Base-by-base conservation (phyloP, 2,329 filamentous ascomycete species). In the Fusarium sp. region DNA sequence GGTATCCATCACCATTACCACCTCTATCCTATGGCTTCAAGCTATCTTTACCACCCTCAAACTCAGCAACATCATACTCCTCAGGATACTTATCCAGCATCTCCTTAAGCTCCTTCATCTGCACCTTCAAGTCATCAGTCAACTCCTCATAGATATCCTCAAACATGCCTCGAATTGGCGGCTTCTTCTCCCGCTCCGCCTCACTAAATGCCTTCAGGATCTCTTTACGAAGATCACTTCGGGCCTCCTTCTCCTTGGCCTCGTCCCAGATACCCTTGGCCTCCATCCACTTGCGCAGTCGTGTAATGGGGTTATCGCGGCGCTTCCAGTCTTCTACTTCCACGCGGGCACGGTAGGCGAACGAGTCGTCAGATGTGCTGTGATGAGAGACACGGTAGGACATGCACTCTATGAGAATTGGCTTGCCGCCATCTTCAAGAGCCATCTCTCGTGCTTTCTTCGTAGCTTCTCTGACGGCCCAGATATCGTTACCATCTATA, bases 301-400 rank as follows among this genome's bases (percentile, higher is more conserved):
- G 86, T 4, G 92, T 93, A 50, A 97, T 91, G 3, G 94, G 94
- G 75, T 97, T 97, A 76, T 97, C 94, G 15, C 94, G 85, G 1
- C 93, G 86, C 80, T 97, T 97, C 94, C 94, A 97, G 77, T 97
- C 93, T 77, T 97, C 93, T 79, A 99, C 96, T 77, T 99, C 96
- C 2, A 98, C 90, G 26, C 92, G 89, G 3, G 94, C 94, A 11
- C 96, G 92, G 82, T 99, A 99, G 1, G 96, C 96, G 76, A 98
- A 99, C 26, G 92, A 96, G 81, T 99, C 96, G 77, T 99, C 96
- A 1, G 92, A 96, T 1, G 96, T 99, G 80, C 93, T 97, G 82
- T 99, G 96, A 78, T 99, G 94, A 9, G 93, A 95, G 42, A 98
- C 94, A n/a, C 96, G 93, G 81, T 99, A 99, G 24, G 93, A 95